Percentiles rank a stretch among this genome's conserved stretches.
Conservation (phyloP, 371 early-diverging fungal genomes). For the Mortierella sp. region DNA sequence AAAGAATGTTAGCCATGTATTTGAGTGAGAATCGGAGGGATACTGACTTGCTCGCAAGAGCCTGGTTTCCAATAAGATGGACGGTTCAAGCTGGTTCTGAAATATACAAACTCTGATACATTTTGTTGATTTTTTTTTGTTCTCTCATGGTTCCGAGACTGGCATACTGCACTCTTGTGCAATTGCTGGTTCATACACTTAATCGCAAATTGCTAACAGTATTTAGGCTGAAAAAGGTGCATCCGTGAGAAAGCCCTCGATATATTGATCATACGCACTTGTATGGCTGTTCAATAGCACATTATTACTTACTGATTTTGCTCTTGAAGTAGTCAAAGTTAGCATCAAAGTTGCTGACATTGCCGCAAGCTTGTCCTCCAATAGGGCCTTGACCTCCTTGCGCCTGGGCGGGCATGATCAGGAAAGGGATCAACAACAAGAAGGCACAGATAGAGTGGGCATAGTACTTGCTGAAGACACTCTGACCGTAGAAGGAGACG, state of each 20-base stretch:
- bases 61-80: too few species aligned
- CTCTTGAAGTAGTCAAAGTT: slow-evolving; percentile 69
- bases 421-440: slow-evolving; percentile 50
- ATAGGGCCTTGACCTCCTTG: slow-evolving; percentile 58
- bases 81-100: background rate
- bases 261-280: too few species aligned
- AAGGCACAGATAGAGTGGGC: slow-evolving; percentile 56
- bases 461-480: slow-evolving; percentile 60
- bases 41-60: background rate
- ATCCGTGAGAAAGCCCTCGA: too few species aligned
- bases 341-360: slow-evolving; percentile 40
- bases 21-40: background rate
- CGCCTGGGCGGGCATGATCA: slow-evolving; percentile 50
- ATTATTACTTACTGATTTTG: slow-evolving; percentile 37
- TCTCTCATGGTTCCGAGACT: background rate
- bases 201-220: too few species aligned
- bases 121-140: too few species aligned
- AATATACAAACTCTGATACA: background rate
- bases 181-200: too few species aligned
- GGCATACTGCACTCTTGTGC: background rate
- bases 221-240: too few species aligned
- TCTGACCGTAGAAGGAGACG: slow-evolving; percentile 58
- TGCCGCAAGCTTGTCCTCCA: slow-evolving; percentile 54
- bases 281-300: too few species aligned
- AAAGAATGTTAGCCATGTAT: too few species aligned